Base-by-base conservation (phyloP, 805 yeast species). In the Teunomyces funiuensis region DNA sequence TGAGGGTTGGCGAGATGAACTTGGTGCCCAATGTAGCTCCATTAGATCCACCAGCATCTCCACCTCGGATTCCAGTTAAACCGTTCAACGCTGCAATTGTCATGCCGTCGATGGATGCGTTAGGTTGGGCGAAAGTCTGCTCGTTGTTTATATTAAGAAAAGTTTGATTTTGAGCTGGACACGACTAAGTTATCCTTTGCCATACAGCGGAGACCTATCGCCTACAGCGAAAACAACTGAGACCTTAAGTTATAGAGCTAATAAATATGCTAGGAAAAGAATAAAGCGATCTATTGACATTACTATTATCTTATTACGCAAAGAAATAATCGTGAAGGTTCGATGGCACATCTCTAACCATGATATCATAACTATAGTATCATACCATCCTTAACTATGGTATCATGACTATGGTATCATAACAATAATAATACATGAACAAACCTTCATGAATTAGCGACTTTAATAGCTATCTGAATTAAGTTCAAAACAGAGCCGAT, bases 1-100 rank as follows among this genome's bases (percentile, higher is more conserved):
- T 53, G 39, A 67, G 44, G 4, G 70, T 63, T 5, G 71, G 71
- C 9, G 56, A 37, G 27, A 68, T 57, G 46, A 52, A 61, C 44
- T 57, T 63, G 34, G 58, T 15, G 8, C 28, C 37, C 14, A 13
- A 22, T 18, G 8, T 20, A 14, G 28, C 18, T 5, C 13, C 18
- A 20, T 27, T 13, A 9, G n/a, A 6, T 13, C 33, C 27, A 18
- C 40, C 34, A 13, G 15, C 27, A n/a, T 23, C 26, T 7, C 37
- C 37, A 33, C 37, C n/a, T 9, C 28, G 17, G 20, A 25, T 23
- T 33, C 37, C 37, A 14, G 27, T 20, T 25, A 23, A 14, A 15
- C 37, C 14, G 19, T 33, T 33, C 17, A 33, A 23, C 28, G 28
- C 19, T 18, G 43, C 40, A 29, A 36, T 30, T 30, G 40, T 36